phyloP scores from a whole-genome alignment of 2,329 filamentous ascomycete species.

The Cercospora citrullina region DNA sequence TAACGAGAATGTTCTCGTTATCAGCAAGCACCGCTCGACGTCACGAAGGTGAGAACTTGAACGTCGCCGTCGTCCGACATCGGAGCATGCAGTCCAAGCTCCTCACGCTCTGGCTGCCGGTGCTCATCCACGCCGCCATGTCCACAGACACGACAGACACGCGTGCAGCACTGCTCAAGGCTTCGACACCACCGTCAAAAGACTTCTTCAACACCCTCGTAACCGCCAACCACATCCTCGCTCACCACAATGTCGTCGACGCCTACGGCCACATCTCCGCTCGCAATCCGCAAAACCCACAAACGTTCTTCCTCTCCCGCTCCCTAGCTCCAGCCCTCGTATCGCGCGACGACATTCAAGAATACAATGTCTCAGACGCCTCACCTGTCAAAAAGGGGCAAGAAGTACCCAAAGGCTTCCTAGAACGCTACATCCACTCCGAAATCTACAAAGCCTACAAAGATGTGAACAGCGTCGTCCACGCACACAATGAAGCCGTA shows the following conservation, averaged over 20 bases:
- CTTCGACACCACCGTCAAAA: slow-evolving; percentile 32
- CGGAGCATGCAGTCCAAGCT: background rate
- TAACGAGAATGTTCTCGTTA: too few relatives aligned
- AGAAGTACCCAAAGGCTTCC: slow-evolving; percentile 36
- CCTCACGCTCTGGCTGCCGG: background rate
- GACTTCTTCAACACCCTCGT: slow-evolving; percentile 39
- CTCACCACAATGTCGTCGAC: slow-evolving; percentile 37
- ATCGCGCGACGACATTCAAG: slow-evolving; percentile 45
- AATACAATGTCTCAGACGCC: slow-evolving; percentile 48
- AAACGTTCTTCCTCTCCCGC: slow-evolving; percentile 49
- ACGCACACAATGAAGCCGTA: slow-evolving; percentile 46
- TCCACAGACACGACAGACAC: slow-evolving; percentile 7
- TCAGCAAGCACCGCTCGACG: background rate
- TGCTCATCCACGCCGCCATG: background rate
- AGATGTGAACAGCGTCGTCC: slow-evolving; percentile 47
- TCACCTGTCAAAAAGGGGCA: slow-evolving; percentile 28
- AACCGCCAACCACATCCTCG: slow-evolving; percentile 41
- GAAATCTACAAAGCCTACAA: slow-evolving; percentile 49
- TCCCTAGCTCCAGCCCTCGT: slow-evolving; percentile 49
- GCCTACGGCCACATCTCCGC: slow-evolving; percentile 41
- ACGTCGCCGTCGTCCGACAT: background rate
- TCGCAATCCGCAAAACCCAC: slow-evolving; percentile 39
- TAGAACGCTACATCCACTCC: slow-evolving; percentile 49
- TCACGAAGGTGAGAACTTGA: background rate
- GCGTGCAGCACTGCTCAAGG: slow-evolving; percentile 32